These are phyloP conservation scores for Malus fusca DNA, from an alignment of 306 rosid species.

Conservation along the genomic window DNA sequence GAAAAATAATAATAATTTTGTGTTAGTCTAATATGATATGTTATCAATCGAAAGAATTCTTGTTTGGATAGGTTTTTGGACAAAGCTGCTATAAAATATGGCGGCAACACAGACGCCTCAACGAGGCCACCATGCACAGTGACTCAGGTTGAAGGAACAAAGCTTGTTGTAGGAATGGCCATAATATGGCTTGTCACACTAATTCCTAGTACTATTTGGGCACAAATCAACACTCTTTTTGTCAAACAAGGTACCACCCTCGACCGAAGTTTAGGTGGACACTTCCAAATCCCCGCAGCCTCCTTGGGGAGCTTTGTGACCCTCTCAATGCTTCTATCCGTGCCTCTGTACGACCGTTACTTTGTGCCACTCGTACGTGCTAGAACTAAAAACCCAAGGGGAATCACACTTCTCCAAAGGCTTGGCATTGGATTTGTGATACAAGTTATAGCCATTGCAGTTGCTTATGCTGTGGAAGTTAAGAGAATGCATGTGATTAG, in stretches of 20 bases:
- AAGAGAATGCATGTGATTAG: conserved; percentile 37
- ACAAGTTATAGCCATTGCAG: conserved; percentile 41
- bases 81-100: conserved; percentile 58
- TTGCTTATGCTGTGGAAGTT: conserved; percentile 46
- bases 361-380: conserved; percentile 47
- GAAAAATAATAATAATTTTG: background rate
- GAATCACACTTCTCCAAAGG: conserved; percentile 52
- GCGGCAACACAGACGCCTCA: conserved; percentile 4
- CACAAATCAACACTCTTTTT: conserved; percentile 59
- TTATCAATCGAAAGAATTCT: background rate
- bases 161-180: conserved; percentile 49
- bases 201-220: conserved; percentile 69
- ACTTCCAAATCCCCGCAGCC: conserved; percentile 46
- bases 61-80: conserved; percentile 48
- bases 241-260: conserved; percentile 64
- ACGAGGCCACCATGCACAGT: conserved; percentile 44
- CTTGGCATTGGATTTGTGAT: conserved; percentile 43
- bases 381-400: conserved; percentile 40
- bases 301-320: conserved; percentile 52
- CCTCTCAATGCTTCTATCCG: conserved; percentile 44
- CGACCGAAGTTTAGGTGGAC: conserved; percentile 24
- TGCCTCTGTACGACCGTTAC: conserved; percentile 53
- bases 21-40: background rate
- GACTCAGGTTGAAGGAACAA: conserved; percentile 62
- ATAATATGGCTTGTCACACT: conserved; percentile 63